These are phyloP conservation scores for Ettlia oleoabundans DNA, from an alignment of 139 green algal genomes.

Conservation along the genomic window DNA sequence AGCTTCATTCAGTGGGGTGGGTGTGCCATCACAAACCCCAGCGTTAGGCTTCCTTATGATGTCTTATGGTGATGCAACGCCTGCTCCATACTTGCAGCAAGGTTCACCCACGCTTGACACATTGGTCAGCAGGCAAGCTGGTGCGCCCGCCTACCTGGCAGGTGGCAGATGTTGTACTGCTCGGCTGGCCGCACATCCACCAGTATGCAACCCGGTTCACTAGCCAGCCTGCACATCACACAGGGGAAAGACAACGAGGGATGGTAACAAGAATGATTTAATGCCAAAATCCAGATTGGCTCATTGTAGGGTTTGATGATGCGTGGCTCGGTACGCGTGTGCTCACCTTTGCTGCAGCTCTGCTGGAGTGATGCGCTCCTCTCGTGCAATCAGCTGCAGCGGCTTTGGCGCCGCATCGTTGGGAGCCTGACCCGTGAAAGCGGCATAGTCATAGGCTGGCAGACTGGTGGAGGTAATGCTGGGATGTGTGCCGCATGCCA, in stretches of 20 bases:
- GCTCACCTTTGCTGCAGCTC: slow-evolving; percentile 33
- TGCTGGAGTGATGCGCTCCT: slow-evolving; percentile 51
- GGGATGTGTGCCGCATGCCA: slow-evolving; percentile 66
- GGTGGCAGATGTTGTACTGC: slow-evolving; percentile 72
- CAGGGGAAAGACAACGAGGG: background rate
- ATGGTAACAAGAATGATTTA: too few relatives aligned
- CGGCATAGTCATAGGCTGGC: slow-evolving; percentile 75
- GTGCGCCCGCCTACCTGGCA: slow-evolving; percentile 45
- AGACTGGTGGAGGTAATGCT: slow-evolving; percentile 64
- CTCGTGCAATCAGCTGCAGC: slow-evolving; percentile 52
- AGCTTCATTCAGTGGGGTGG: background rate
- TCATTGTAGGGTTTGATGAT: background rate
- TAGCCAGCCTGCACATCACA: slow-evolving; percentile 10
- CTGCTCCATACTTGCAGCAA: too few relatives aligned
- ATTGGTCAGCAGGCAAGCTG: background rate
- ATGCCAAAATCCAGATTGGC: too few relatives aligned
- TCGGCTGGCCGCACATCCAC: slow-evolving; percentile 81
- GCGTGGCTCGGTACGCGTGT: background rate
- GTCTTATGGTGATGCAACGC: too few relatives aligned
- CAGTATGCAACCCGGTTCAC: slow-evolving; percentile 44
- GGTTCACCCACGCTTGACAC: background rate
- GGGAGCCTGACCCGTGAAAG: slow-evolving; percentile 74
- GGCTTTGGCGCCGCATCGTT: slow-evolving; percentile 57
- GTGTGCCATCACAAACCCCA: too few relatives aligned
- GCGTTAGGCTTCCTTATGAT: too few relatives aligned